Conservation (phyloP, 257 asterid species). For the Fraxinus anomala region DNA sequence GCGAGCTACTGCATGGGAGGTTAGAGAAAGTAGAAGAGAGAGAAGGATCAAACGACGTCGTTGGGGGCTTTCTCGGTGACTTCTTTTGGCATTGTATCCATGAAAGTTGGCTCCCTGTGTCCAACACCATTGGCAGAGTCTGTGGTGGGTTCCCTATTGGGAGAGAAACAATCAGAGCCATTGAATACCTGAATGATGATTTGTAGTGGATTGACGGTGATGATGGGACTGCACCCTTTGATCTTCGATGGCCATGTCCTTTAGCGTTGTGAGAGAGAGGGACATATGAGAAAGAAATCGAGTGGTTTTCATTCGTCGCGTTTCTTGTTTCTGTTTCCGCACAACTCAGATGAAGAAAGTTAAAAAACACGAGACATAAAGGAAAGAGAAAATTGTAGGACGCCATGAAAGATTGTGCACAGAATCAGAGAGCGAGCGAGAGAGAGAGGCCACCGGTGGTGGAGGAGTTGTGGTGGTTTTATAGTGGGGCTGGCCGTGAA, state of each 20-base stretch:
- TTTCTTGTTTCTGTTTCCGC: neutral
- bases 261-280: slow-evolving; percentile 31
- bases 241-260: slow-evolving; percentile 21
- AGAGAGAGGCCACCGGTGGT: neutral
- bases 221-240: neutral
- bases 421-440: neutral
- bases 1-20: slow-evolving; percentile 67
- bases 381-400: neutral
- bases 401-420: slow-evolving; percentile 44
- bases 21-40: slow-evolving; percentile 72
- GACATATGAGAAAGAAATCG: slow-evolving; percentile 48
- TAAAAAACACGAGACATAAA: slow-evolving; percentile 29
- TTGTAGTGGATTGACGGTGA: slow-evolving; percentile 36
- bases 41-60: slow-evolving; percentile 69
- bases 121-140: slow-evolving; percentile 71
- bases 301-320: slow-evolving; percentile 6
- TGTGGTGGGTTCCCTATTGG: slow-evolving; percentile 95
- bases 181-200: slow-evolving; percentile 64
- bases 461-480: neutral
- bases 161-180: slow-evolving; percentile 76
- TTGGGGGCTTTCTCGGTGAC: slow-evolving; percentile 21
- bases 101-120: slow-evolving; percentile 91
- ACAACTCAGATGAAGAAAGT: slow-evolving; percentile 20
- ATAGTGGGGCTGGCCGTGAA: neutral
- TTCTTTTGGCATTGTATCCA: slow-evolving; percentile 82